Conservation (phyloP, 176 grass and related monocot species). For the Hsuehochloa calcarea region DNA sequence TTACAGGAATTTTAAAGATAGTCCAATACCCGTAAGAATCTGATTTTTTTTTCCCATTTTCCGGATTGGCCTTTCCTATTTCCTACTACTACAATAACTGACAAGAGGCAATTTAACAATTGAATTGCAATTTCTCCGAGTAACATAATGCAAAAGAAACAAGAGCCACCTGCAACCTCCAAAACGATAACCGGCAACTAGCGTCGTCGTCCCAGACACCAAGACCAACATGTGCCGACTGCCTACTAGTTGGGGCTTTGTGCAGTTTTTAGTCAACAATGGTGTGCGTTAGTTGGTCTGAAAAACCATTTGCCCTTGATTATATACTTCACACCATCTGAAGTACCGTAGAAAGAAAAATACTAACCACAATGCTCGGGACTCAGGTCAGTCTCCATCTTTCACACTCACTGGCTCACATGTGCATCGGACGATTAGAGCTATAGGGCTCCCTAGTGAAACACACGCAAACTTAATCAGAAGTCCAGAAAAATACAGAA, state of each 20-base stretch:
- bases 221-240: neutral
- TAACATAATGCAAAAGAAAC: neutral
- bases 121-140: neutral
- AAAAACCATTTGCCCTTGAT: neutral
- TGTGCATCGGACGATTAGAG: neutral
- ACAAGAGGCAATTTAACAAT: neutral
- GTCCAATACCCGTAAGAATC: neutral
- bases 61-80: neutral
- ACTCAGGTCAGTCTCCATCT: too few relatives aligned
- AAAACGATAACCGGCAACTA: neutral
- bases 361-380: neutral
- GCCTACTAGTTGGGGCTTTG: neutral
- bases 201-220: neutral
- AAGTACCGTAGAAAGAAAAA: neutral
- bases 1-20: neutral
- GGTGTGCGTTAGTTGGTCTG: neutral
- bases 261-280: neutral
- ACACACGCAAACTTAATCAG: too few relatives aligned
- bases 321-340: neutral
- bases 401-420: neutral
- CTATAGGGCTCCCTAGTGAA: too few relatives aligned
- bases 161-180: neutral
- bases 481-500: neutral
- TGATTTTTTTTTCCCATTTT: neutral
- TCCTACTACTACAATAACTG: neutral